Evolutionary conservation across 2,329 filamentous ascomycete genomes (phyloP).

Genomic region (Arthroderma uncinatum): DNA sequence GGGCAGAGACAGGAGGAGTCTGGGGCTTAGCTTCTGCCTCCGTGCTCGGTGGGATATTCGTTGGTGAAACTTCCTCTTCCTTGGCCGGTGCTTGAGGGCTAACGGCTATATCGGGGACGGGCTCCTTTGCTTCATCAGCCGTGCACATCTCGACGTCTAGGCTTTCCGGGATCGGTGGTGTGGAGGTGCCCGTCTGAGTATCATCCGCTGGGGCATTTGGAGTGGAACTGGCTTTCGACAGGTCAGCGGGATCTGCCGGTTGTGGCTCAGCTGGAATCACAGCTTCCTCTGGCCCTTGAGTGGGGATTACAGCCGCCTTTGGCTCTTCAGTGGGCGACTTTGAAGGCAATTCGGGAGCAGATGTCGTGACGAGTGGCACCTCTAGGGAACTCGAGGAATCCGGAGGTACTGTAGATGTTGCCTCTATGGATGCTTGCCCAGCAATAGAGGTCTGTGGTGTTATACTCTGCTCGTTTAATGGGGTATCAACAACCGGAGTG

Average conservation of each 20-base stretch:
- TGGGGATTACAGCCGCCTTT: slow-evolving; percentile 9
- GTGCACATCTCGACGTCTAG: background rate
- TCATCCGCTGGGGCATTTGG: background rate
- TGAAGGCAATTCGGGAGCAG: background rate
- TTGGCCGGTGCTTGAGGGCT: background rate
- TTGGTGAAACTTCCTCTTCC: background rate
- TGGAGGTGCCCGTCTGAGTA: background rate
- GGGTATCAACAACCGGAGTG: background rate
- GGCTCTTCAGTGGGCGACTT: slow-evolving; percentile 2
- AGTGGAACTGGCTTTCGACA: background rate
- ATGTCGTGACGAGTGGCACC: background rate
- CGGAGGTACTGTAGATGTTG: background rate
- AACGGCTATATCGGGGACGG: background rate
- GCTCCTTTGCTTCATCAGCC: background rate
- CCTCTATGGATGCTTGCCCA: background rate
- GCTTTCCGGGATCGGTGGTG: background rate
- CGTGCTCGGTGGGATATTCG: background rate
- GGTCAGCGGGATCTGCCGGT: background rate
- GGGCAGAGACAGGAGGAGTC: background rate
- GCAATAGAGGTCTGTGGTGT: background rate
- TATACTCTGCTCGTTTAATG: background rate
- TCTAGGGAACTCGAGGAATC: slow-evolving; percentile 2
- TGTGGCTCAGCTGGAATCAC: background rate
- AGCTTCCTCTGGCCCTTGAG: background rate
- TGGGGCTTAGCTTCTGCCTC: background rate